Conservation (phyloP, 257 asterid species). For the Primulina eburnea region DNA sequence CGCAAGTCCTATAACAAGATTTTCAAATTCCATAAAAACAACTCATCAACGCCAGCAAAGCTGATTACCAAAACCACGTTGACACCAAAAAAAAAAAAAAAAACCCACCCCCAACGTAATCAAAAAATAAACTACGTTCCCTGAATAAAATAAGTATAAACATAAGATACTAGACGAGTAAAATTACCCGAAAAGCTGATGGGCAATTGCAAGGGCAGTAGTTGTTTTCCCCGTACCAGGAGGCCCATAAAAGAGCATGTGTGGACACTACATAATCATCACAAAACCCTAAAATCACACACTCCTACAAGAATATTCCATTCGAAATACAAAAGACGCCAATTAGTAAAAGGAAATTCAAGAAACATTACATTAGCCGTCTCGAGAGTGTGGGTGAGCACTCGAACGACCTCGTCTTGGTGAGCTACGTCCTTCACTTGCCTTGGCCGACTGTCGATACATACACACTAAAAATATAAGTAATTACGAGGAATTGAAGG, state of each 20-base stretch:
- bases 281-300: slow-evolving; percentile 11
- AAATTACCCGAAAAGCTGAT: slow-evolving; percentile 85
- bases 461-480: slow-evolving; percentile 6
- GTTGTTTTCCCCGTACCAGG: slow-evolving; percentile 99
- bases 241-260: slow-evolving; percentile 96
- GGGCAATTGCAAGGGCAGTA: slow-evolving; percentile 90
- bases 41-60: not conserved
- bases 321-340: not conserved
- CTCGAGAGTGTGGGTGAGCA: slow-evolving; percentile 91
- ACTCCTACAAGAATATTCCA: not conserved
- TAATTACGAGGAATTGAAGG: not conserved
- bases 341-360: not conserved
- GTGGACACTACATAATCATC: slow-evolving; percentile 63
- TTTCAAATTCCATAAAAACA: not conserved
- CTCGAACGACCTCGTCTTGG: slow-evolving; percentile 97
- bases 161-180: not conserved
- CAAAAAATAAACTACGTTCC: no score
- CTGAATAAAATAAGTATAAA: no score
- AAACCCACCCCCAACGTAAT: not conserved
- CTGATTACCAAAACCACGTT: not conserved
- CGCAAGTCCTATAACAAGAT: not conserved
- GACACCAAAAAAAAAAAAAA: not conserved
- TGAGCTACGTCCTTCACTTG: slow-evolving; percentile 97
- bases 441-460: slow-evolving; percentile 76
- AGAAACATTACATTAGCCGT: slow-evolving; percentile 62